A percentile compares a stretch with the other conserved stretches of the same genome.
These are phyloP conservation scores for Didymella segeticola DNA, from an alignment of 2,329 filamentous ascomycete genomes.

Conservation along the genomic window DNA sequence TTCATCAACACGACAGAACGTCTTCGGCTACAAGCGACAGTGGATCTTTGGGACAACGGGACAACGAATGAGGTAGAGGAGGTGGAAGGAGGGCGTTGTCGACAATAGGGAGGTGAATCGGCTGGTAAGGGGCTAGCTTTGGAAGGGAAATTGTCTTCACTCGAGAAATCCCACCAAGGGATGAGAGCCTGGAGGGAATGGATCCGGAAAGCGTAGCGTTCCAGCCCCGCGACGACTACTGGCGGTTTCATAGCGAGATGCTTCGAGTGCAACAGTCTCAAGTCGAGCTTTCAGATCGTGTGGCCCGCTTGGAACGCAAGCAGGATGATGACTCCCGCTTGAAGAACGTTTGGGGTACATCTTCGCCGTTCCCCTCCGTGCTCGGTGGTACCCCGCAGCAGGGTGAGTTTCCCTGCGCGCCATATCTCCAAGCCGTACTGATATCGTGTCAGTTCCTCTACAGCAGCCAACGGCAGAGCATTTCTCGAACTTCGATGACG, in stretches of 20 bases:
- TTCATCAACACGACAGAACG: not conserved
- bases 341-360: slow-evolving; percentile 87
- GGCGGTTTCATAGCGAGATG: slow-evolving; percentile 69
- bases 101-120: slow-evolving; percentile 16
- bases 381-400: slow-evolving; percentile 84
- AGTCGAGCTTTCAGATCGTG: slow-evolving; percentile 66
- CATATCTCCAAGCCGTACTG: slow-evolving; percentile 10
- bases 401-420: slow-evolving; percentile 64
- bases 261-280: slow-evolving; percentile 67
- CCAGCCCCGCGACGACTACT: slow-evolving; percentile 69
- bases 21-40: not conserved
- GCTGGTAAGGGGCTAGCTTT: slow-evolving; percentile 20
- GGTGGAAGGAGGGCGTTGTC: slow-evolving; percentile 18
- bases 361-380: slow-evolving; percentile 87
- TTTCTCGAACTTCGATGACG: slow-evolving; percentile 90
- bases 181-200: slow-evolving; percentile 55
- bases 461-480: slow-evolving; percentile 82
- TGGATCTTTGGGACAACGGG: not conserved
- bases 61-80: slow-evolving; percentile 10
- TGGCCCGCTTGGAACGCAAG: slow-evolving; percentile 66
- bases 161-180: slow-evolving; percentile 33
- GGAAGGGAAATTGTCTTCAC: slow-evolving; percentile 29
- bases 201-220: slow-evolving; percentile 68
- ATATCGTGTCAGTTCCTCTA: slow-evolving; percentile 67
- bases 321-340: slow-evolving; percentile 68